A percentile compares a stretch with the other conserved stretches of the same genome.
phyloP scores from a whole-genome alignment of 768 basidiomycete species.

The Neoboletus magnificus region DNA sequence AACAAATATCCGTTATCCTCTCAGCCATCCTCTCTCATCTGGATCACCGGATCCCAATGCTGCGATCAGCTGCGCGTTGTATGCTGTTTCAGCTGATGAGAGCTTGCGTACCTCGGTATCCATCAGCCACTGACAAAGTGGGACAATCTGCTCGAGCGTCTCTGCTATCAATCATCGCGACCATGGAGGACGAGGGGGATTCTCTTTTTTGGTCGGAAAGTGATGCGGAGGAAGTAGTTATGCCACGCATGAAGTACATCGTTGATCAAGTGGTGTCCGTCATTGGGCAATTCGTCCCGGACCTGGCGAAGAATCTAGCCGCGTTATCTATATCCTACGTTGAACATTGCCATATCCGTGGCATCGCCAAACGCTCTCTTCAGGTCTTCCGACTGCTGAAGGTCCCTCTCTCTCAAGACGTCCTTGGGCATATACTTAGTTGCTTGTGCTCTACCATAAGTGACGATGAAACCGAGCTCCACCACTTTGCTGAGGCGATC shows the following conservation, averaged over 20 bases:
- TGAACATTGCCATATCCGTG: slow-evolving; percentile 81
- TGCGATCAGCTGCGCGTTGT: slow-evolving; percentile 68
- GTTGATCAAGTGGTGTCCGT: slow-evolving; percentile 64
- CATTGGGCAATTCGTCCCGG: slow-evolving; percentile 65
- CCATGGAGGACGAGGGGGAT: slow-evolving; percentile 58
- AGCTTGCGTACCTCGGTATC: slow-evolving; percentile 76
- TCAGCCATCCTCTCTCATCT: slow-evolving; percentile 79
- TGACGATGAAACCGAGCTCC: slow-evolving; percentile 70
- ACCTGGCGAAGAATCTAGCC: slow-evolving; percentile 75
- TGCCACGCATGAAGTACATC: slow-evolving; percentile 66
- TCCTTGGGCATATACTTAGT: slow-evolving; percentile 76
- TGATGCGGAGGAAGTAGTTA: slow-evolving; percentile 51
- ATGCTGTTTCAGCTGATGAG: slow-evolving; percentile 85
- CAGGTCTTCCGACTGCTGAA: slow-evolving; percentile 85
- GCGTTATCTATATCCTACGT: slow-evolving; percentile 80
- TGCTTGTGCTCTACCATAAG: slow-evolving; percentile 83
- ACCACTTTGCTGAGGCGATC: slow-evolving; percentile 80
- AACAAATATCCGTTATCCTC: slow-evolving; percentile 69
- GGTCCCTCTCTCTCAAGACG: slow-evolving; percentile 63
- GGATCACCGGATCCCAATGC: slow-evolving; percentile 68
- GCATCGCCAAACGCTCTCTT: slow-evolving; percentile 82
- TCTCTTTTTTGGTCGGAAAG: slow-evolving; percentile 70
- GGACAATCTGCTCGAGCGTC: slow-evolving; percentile 43
- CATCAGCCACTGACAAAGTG: slow-evolving; percentile 62
- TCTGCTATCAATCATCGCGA: slow-evolving; percentile 48